These are phyloP conservation scores for Kwoniella mangroviensis DNA, from an alignment of 768 basidiomycete genomes.

Conservation along the genomic window DNA sequence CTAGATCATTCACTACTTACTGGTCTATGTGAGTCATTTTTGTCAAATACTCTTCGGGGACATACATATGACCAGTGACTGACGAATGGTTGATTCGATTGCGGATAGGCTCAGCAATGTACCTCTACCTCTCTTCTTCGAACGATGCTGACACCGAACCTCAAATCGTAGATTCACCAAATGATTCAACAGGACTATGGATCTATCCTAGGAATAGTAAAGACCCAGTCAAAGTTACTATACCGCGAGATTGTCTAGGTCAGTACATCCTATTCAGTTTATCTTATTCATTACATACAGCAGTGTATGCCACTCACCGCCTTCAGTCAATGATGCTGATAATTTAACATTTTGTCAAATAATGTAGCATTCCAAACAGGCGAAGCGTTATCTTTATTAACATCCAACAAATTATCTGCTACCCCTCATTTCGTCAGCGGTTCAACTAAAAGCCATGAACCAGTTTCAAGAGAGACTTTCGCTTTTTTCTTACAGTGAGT, in stretches of 20 bases:
- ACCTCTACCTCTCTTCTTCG: slow-evolving; percentile 72
- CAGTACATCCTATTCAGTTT: slow-evolving; percentile 5
- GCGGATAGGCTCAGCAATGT: slow-evolving; percentile 68
- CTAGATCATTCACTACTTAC: slow-evolving; percentile 82
- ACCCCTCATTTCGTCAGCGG: slow-evolving; percentile 94
- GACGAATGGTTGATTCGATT: background rate
- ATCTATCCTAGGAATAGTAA: slow-evolving; percentile 79
- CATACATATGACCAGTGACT: slow-evolving; percentile 1
- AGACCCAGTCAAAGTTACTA: slow-evolving; percentile 77
- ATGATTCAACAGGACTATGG: slow-evolving; percentile 80
- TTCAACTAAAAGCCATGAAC: slow-evolving; percentile 58
- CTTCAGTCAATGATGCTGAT: background rate
- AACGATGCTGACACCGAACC: background rate
- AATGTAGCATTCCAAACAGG: slow-evolving; percentile 89
- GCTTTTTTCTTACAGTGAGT: slow-evolving; percentile 61
- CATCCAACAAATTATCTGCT: slow-evolving; percentile 76
- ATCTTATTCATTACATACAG: too few species aligned
- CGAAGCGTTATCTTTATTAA: slow-evolving; percentile 89
- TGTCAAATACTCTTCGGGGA: background rate
- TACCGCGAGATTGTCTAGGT: slow-evolving; percentile 65
- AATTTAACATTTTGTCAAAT: background rate
- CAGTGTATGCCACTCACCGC: too few species aligned
- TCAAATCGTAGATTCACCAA: slow-evolving; percentile 67
- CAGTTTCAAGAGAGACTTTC: slow-evolving; percentile 76
- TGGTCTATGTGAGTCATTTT: slow-evolving; percentile 73